Evolutionary conservation across 202 grass and related monocot species (phyloP).

Genomic region (Zoysia matrella): DNA sequence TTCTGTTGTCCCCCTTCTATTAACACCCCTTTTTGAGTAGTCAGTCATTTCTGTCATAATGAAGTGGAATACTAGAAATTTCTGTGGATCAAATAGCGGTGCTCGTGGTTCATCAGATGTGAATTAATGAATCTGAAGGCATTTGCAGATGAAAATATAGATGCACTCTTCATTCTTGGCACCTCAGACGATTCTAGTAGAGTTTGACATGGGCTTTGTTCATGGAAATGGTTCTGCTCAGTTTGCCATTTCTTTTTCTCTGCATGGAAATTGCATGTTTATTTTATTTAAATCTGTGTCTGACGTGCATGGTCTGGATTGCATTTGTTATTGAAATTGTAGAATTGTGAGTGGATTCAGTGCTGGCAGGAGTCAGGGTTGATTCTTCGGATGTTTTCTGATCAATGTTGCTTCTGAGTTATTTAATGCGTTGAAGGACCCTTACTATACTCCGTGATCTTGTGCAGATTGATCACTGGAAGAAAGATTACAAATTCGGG

Average conservation of each 20-base stretch:
- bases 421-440: background rate
- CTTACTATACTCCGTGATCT: slow-evolving; percentile 5
- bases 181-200: background rate
- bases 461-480: slow-evolving; percentile 81
- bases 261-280: background rate
- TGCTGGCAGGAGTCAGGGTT: too few relatives aligned
- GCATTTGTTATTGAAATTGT: background rate
- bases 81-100: background rate
- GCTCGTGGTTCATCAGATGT: slow-evolving; percentile 15
- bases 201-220: too few relatives aligned
- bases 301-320: background rate
- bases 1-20: background rate
- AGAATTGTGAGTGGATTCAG: background rate
- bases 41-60: slow-evolving; percentile 3
- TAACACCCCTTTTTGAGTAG: background rate
- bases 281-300: background rate
- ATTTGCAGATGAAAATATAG: background rate
- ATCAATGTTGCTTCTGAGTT: background rate
- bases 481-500: slow-evolving; percentile 90
- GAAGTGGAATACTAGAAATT: background rate
- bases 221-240: too few relatives aligned
- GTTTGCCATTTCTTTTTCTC: too few relatives aligned
- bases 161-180: background rate
- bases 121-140: background rate
- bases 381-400: background rate